phyloP scores from a whole-genome alignment of 1,139 yeast species.

The Pichia sp. region DNA sequence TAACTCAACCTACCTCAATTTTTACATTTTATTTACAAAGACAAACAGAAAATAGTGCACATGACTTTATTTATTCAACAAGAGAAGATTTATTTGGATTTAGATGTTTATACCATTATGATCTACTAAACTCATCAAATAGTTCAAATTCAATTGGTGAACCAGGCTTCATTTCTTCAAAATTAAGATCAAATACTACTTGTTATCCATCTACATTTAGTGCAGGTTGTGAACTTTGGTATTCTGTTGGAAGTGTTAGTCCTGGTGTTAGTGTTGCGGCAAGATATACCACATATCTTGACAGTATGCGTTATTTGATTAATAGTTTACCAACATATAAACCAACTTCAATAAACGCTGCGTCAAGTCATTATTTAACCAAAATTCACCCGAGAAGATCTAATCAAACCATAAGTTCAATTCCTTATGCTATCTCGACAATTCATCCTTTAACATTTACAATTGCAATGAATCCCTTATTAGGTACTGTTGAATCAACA shows the following conservation, averaged over 20 bases:
- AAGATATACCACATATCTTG: conserved; percentile 67
- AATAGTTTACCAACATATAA: conserved; percentile 8
- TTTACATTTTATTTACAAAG: conserved; percentile 70
- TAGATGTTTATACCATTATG: conserved; percentile 68
- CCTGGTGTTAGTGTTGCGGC: conserved; percentile 82
- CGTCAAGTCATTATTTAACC: conserved; percentile 2
- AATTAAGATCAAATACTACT: conserved; percentile 4
- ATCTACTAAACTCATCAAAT: conserved; percentile 19
- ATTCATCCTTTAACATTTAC: conserved; percentile 73
- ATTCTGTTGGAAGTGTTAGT: conserved; percentile 75
- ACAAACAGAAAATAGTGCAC: conserved; percentile 56
- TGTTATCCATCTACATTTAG: conserved; percentile 30
- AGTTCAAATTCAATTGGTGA: conserved; percentile 2
- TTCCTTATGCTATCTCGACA: conserved; percentile 13
- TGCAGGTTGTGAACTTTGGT: conserved; percentile 88
- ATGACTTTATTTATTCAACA: conserved; percentile 81
- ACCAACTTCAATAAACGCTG: neutral
- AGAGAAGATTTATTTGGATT: conserved; percentile 85
- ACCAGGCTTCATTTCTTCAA: neutral
- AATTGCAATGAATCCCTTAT: conserved; percentile 76
- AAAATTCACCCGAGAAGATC: neutral
- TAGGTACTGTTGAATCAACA: conserved; percentile 86
- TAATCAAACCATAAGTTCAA: conserved; percentile 3
- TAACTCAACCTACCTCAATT: conserved; percentile 33
- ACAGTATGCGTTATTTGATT: conserved; percentile 11